Base-by-base conservation (phyloP, 495 filamentous ascomycete genomes). In the Aspergillus funiculosus region DNA sequence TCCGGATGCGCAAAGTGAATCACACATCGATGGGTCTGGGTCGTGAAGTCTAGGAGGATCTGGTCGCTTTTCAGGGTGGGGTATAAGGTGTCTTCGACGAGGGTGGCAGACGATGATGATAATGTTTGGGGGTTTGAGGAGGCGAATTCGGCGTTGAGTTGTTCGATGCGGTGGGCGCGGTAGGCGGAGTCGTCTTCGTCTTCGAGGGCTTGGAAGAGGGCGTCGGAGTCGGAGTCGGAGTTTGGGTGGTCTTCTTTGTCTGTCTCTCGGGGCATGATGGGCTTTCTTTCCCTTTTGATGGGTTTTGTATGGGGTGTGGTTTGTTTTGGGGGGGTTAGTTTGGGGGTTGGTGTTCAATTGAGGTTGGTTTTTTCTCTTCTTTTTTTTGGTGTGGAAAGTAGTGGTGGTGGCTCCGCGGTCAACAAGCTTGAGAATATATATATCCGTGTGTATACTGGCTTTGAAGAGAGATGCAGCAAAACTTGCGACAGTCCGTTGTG, bases 1-100 rank as follows among this genome's bases (percentile, higher is more conserved):
- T 89, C 85, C 5, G 79, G 67, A 57, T 87, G 84, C 49, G 75
- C 79, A 66, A 90, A 90, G 61, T 90, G 86, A 19, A 89, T 78
- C 0, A 89, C 72, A 50, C 78, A 81, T 25, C 75, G 66, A 46
- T 81, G 75, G 0, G 73, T 76, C 24, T 67, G 66, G 8, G 85
- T 88, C 4, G 83, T 87, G 40, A 83, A 75, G 47, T 85, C 79
- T 57, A 90, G 77, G 8, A 87, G 58, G 9, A 66, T 53, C 55
- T 84, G 82, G 65, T 90, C 86, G 42, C 74, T 73, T 41, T 67
- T 69, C 32, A 86, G 69, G 10, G 82, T 78, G 0, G 65, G 69
- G 61, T 86, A 87, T 25, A 63, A 52, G 24, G 60, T 67, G 49
- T 73, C 58, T 39, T 54, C 43, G 19, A 54, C n/a, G 32, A 61